Base-by-base conservation (phyloP, 306 rosid genomes). In the Vachellia collinsii region DNA sequence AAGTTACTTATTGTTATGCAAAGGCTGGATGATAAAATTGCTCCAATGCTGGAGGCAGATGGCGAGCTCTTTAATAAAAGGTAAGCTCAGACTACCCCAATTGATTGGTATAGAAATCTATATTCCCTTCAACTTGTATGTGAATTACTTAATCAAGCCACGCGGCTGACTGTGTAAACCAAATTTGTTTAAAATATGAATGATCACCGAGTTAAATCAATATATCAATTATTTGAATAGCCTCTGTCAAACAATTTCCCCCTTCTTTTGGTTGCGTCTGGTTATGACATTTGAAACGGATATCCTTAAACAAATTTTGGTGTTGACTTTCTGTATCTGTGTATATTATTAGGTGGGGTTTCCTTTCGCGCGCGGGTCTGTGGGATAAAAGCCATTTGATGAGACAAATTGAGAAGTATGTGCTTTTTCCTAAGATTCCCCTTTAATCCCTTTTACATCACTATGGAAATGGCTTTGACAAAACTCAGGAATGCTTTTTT, bases 351-450 rank as follows among this genome's bases (percentile, higher is more conserved):
- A 95, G 99, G 94, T 95, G 99, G 99, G 99, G 99, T 34, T 95
- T 81, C 86, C 91, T 95, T 75, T 95, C 99, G 41, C 97, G 99
- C 14, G 98, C 99, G 23, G 99, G 96, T 58, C 77, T 95, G 62
- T 95, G 98, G 98, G 99, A 95, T 83, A 95, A 95, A 87, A 95
- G 99, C 83, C 99, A 95, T 85, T 78, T 95, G 87, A 95, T 95
- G 99, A 93, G 96, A 85, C 99, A 95, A 85, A 90, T 95, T 64
- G 99, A 95, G 86, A 95, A 95, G 99, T 95, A 93, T 41, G 97
- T 70, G 34, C 34, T 50, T 59, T 79, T 78, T 46, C 80, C 7
- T 37, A 78, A 76, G 61, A 79, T 76, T 59, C 51, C 53, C 25
- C 72, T 39, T 29, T 63, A 39, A 58, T 80, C 29, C 80, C 64